Percentiles rank a stretch among this genome's conserved stretches.
phyloP scores from a whole-genome alignment of 202 grass and related monocot species.

The Panicum hallii region DNA sequence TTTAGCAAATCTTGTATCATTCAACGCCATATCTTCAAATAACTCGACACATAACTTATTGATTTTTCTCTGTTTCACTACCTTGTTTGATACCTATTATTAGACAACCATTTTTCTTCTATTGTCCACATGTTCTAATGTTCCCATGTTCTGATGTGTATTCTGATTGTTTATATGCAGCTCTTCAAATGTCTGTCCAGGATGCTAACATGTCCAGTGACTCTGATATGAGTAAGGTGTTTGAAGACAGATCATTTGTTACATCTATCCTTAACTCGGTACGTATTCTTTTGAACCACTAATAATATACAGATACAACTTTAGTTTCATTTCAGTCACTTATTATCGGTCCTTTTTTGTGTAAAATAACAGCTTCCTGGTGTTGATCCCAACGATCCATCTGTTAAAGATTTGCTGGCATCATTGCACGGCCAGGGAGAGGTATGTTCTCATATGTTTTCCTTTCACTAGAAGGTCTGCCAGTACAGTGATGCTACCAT shows the following conservation, averaged over 20 bases:
- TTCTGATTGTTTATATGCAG: slow-evolving; percentile 42
- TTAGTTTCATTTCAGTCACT: slow-evolving; percentile 9
- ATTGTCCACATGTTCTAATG: background rate
- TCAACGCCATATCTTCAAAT: slow-evolving; percentile 19
- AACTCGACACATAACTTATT: background rate
- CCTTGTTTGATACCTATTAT: background rate
- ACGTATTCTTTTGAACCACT: slow-evolving; percentile 32
- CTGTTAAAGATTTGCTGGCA: slow-evolving; percentile 88
- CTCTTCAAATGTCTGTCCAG: slow-evolving; percentile 98
- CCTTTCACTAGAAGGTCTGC: slow-evolving; percentile 23
- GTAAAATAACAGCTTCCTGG: slow-evolving; percentile 77
- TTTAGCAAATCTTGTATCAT: background rate
- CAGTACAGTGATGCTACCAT: background rate
- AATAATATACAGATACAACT: background rate
- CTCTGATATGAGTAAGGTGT: slow-evolving; percentile 90
- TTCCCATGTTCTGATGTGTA: slow-evolving; percentile 27
- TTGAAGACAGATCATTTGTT: slow-evolving; percentile 93
- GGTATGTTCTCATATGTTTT: slow-evolving; percentile 45
- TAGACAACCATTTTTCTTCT: background rate
- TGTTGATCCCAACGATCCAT: slow-evolving; percentile 96
- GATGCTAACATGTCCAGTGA: slow-evolving; percentile 55
- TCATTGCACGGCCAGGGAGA: slow-evolving; percentile 77
- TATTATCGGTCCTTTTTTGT: background rate
- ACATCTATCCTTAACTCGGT: slow-evolving; percentile 97
- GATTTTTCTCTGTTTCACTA: background rate